A percentile compares a stretch with the other conserved stretches of the same genome.
Conservation (phyloP, 306 rosid genomes). For the Trifolium fragiferum region DNA sequence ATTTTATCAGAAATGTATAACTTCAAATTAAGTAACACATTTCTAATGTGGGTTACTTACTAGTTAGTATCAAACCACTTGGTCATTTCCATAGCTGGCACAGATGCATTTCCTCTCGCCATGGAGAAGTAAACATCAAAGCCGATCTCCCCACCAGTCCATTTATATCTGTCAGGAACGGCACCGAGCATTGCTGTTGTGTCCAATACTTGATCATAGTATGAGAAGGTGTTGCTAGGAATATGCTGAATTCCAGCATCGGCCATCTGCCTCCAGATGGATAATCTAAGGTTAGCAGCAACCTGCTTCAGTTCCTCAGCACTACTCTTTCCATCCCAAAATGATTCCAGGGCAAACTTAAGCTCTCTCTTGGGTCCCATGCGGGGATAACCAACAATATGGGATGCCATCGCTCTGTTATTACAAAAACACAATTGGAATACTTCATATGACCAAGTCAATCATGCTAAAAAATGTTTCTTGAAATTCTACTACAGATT, state of each 20-base stretch:
- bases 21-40: neutral
- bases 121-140: conserved; percentile 79
- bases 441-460: conserved; percentile 5
- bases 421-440: conserved; percentile 32
- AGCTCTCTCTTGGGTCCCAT: conserved; percentile 83
- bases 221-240: conserved; percentile 86
- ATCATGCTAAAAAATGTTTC: neutral
- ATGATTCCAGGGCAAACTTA: conserved; percentile 67
- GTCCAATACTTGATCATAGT: conserved; percentile 87
- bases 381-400: conserved; percentile 87
- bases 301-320: conserved; percentile 67
- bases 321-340: conserved; percentile 82
- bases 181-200: conserved; percentile 89
- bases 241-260: conserved; percentile 68
- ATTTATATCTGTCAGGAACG: conserved; percentile 78
- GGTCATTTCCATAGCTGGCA: conserved; percentile 93
- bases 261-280: conserved; percentile 88
- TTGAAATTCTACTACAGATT: neutral
- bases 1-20: neutral
- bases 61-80: conserved; percentile 91
- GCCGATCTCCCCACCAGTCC: conserved; percentile 76
- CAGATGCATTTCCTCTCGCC: conserved; percentile 82
- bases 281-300: conserved; percentile 64
- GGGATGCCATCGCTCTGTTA: conserved; percentile 76
- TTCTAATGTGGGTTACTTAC: conserved; percentile 42